A percentile compares a stretch with the other conserved stretches of the same genome.
These are phyloP conservation scores for Monosporascus sp. DNA, from an alignment of 2,329 filamentous ascomycete genomes.

Conservation along the genomic window DNA sequence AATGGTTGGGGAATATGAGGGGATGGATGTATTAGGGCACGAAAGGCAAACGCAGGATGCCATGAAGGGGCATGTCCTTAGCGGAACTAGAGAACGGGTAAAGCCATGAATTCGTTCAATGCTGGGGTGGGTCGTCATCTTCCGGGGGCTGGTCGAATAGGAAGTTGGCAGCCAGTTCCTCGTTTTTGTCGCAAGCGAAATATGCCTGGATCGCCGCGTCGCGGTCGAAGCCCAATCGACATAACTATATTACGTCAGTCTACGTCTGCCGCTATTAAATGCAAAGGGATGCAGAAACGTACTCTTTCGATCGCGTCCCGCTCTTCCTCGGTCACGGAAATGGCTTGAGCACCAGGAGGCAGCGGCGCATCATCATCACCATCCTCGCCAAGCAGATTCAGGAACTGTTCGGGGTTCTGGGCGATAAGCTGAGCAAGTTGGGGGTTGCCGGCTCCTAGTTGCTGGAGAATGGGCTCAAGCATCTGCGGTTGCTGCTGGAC, in stretches of 20 bases:
- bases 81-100: conserved; percentile 4
- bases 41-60: conserved; percentile 9
- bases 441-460: conserved; percentile 91
- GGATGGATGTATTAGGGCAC: not conserved
- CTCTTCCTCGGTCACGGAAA: conserved; percentile 92
- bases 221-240: conserved; percentile 85
- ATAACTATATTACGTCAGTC: conserved; percentile 54
- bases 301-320: conserved; percentile 94
- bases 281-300: conserved; percentile 32
- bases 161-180: conserved; percentile 96
- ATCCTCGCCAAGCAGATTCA: conserved; percentile 85
- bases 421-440: conserved; percentile 90
- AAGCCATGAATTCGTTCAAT: conserved; percentile 27
- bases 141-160: conserved; percentile 88
- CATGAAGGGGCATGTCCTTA: conserved; percentile 5
- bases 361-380: conserved; percentile 77
- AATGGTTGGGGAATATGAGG: not conserved
- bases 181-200: conserved; percentile 99
- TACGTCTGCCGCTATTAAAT: conserved; percentile 1
- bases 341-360: conserved; percentile 82
- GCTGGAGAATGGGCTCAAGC: conserved; percentile 96
- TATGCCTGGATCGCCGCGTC: conserved; percentile 96
- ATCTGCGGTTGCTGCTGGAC: conserved; percentile 98
- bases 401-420: conserved; percentile 87
- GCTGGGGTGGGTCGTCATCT: conserved; percentile 59